Evolutionary conservation across 2,329 filamentous ascomycete genomes (phyloP), one percentile per base, ranked within the genome.

Genomic region (Botrytis sinoallii): DNA sequence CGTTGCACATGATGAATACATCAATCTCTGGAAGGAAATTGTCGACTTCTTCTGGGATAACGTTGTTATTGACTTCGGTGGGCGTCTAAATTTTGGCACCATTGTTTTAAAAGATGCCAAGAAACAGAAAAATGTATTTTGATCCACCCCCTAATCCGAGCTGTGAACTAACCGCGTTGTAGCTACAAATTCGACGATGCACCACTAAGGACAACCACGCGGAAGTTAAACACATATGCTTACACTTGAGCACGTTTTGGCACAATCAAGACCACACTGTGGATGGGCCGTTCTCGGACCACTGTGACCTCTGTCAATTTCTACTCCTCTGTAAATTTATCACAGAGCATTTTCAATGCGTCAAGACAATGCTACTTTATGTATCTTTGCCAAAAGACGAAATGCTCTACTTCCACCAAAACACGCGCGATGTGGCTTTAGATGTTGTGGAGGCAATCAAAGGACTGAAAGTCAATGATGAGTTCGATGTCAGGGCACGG

Each of bases 11-110:
- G 18, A 42, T 29, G 48, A 32, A 57, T 57, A 42, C 6, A 25
- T 68, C n/a, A 68, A 68, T 42, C 18, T 68, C 10, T 68, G 66
- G 66, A 38, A 68, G 10, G 66, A 68, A 4, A n/a, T 68, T 25
- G 35, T 68, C 9, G 48, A 38, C 8, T 68, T 68, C 7, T 68
- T 68, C 38, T 68, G 66, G 66, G 48, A 68, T 4, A 68, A 68
- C 7, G 4, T 57, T 25, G 22, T 42, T 18, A 42, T 68, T 18
- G 66, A 68, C 38, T 68, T 68, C 8, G 66, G 66, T 1, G 48
- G 44, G 20, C 66, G 66, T 14, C 38, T 68, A 16, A n/a, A 57
- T 42, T 68, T 42, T 20, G 48, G 38, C 12, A 68, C 66, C 3
- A 16, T 68, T 42, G 18, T 9, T 22, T 57, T 68, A 38, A 32